Evolutionary conservation across 2,329 filamentous ascomycete genomes (phyloP), one percentile per base, ranked within the genome.

Genomic region (Cladosporium sp.): DNA sequence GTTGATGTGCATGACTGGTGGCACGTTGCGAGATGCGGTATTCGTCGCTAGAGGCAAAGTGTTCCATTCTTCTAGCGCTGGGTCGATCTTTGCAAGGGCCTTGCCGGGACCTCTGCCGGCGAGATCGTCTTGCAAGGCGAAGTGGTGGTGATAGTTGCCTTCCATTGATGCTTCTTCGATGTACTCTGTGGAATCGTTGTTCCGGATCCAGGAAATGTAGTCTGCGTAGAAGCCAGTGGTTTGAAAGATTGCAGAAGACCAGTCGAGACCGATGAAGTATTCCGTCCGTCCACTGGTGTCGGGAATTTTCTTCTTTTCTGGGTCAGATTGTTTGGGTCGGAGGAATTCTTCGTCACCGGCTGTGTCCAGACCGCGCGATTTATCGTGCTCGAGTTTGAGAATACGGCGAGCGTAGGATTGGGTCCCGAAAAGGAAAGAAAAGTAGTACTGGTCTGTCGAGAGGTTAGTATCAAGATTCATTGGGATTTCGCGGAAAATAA

Each of bases 221-320:
- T 50, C 49, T n/a, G 57, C 55, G 16, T 54, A 60, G 9, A 45
- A 53, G 13, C 55, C 52, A 3, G 55, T 54, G 22, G 52, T 50
- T 36, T 61, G 58, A 50, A 61, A 61, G n/a, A 59, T 35, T 15
- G 57, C 56, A 4, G 53, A 56, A 11, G 54, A 50, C 20, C 58
- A 56, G 36, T 61, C 58, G 18, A 59, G 43, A 22, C 53, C 54
- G 22, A 61, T 54, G 13, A 55, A 54, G 30, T 51, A 59, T 30
- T 61, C 58, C 6, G 13, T 22, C 9, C 38, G 38, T 9, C 18
- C 9, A 22, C 7, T n/a, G 38, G 18, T 27, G 16, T 22, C 18
- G 4, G 38, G 38, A 11, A 27, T 19, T n/a, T 40, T n/a, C 18
- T 40, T 40, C 7, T 40, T 20, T 13, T 18, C 13, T 11, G 38